Percentiles rank a stretch among this genome's conserved stretches.
These are phyloP conservation scores for Podospora didyma DNA, from an alignment of 495 filamentous ascomycete genomes.

Conservation along the genomic window DNA sequence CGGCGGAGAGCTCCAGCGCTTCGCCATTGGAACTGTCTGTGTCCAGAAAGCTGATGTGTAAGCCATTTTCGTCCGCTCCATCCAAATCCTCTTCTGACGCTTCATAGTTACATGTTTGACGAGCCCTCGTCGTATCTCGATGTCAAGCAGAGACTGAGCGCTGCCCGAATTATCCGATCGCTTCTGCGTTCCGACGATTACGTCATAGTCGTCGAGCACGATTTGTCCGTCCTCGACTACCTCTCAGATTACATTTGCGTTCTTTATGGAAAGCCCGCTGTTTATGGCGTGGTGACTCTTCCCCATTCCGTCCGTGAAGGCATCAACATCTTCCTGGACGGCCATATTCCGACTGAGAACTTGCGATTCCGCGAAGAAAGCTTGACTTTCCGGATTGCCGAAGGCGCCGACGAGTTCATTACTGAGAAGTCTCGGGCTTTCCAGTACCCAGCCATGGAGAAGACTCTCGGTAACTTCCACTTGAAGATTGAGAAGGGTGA, in stretches of 20 bases:
- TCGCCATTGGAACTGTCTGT: conserved; percentile 91
- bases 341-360: conserved; percentile 97
- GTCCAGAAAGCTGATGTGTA: conserved; percentile 96
- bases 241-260: conserved; percentile 98
- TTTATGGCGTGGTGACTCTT: conserved; percentile 97
- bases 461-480: conserved; percentile 88
- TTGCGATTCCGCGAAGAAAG: conserved; percentile 96
- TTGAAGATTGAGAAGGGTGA: conserved; percentile 73
- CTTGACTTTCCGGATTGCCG: conserved; percentile 91
- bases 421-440: conserved; percentile 82
- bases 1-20: conserved; percentile 95
- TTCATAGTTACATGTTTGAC: conserved; percentile 84
- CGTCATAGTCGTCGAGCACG: conserved; percentile 98
- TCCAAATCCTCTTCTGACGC: neutral
- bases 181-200: conserved; percentile 86
- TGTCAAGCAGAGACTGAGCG: conserved; percentile 93
- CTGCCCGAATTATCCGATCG: conserved; percentile 85
- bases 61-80: conserved; percentile 18
- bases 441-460: conserved; percentile 84
- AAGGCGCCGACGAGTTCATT: conserved; percentile 87
- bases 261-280: conserved; percentile 89
- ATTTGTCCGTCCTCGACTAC: conserved; percentile 96
- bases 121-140: conserved; percentile 98
- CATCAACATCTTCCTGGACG: conserved; percentile 99
- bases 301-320: conserved; percentile 95